Evolutionary conservation across 2,329 filamentous ascomycete species (phyloP).

Genomic region (Aspergillus brunneoviolaceus): DNA sequence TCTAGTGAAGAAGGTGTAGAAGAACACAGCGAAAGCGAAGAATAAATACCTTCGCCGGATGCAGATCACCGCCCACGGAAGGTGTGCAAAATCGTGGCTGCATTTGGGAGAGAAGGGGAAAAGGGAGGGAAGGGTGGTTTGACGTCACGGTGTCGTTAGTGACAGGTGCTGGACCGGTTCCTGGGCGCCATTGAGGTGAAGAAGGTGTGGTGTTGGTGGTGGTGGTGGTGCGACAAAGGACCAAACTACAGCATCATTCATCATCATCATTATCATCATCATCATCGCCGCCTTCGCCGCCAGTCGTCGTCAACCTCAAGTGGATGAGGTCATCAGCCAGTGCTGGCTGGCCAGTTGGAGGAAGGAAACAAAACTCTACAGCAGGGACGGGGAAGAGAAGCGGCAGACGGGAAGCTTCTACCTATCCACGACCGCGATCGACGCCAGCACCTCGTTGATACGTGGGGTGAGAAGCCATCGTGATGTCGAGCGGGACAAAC

Average conservation of each 20-base stretch:
- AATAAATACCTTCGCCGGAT: neutral
- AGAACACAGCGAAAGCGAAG: neutral
- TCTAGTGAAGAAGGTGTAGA: neutral
- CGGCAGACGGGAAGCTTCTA: neutral
- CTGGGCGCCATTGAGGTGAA: neutral
- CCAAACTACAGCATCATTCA: neutral
- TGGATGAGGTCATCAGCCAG: neutral
- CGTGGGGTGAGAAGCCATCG: neutral
- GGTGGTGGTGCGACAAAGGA: neutral
- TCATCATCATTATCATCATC: neutral
- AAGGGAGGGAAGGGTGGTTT: neutral
- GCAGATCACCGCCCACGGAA: neutral
- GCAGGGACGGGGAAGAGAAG: neutral
- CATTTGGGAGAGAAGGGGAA: neutral
- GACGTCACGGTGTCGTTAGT: conserved; percentile 18
- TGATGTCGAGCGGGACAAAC: neutral
- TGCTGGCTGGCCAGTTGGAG: neutral
- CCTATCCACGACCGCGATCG: neutral
- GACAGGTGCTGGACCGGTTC: neutral
- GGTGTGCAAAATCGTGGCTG: neutral
- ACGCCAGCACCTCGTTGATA: neutral
- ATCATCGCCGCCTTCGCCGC: too few species aligned
- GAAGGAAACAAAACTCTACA: neutral
- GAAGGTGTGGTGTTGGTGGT: neutral
- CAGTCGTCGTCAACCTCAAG: neutral